A percentile compares a stretch with the other conserved stretches of the same genome.
Evolutionary conservation across 2,329 filamentous ascomycete species (phyloP).

Genomic region (Ophiocordyceps camponoti-floridani): DNA sequence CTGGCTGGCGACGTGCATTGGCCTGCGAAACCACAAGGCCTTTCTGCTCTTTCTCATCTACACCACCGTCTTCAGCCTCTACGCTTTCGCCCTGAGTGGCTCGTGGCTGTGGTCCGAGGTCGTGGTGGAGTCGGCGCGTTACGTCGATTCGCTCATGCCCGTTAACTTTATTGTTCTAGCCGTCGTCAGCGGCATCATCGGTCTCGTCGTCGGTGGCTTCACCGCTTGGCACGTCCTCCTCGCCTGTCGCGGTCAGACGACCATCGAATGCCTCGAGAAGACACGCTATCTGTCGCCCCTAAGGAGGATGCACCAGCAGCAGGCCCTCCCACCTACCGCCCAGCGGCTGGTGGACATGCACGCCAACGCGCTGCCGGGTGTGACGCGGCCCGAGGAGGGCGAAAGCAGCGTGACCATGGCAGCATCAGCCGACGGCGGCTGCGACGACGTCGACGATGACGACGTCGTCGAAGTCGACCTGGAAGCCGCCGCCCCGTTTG

Average conservation of each 20-base stretch:
- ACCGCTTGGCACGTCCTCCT: slow-evolving; percentile 84
- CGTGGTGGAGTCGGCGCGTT: slow-evolving; percentile 47
- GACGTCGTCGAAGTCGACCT: no score
- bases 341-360: slow-evolving; percentile 69
- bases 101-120: slow-evolving; percentile 79
- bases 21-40: slow-evolving; percentile 85
- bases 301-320: slow-evolving; percentile 47
- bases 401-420: slow-evolving; percentile 24
- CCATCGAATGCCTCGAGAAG: slow-evolving; percentile 91
- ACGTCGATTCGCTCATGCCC: slow-evolving; percentile 62
- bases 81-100: slow-evolving; percentile 58
- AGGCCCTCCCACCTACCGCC: slow-evolving; percentile 32
- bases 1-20: slow-evolving; percentile 92
- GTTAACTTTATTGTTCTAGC: slow-evolving; percentile 82
- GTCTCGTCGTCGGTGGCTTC: slow-evolving; percentile 74
- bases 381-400: slow-evolving; percentile 68
- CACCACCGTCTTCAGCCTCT: slow-evolving; percentile 69
- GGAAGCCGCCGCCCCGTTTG: no score
- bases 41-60: slow-evolving; percentile 89
- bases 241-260: slow-evolving; percentile 65
- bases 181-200: slow-evolving; percentile 80
- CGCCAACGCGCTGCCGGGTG: slow-evolving; percentile 61
- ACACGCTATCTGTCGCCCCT: slow-evolving; percentile 80
- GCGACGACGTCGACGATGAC: no score
- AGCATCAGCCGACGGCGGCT: no score